Base-by-base conservation (phyloP, 2,329 filamentous ascomycete species). In the Cercospora sp. region DNA sequence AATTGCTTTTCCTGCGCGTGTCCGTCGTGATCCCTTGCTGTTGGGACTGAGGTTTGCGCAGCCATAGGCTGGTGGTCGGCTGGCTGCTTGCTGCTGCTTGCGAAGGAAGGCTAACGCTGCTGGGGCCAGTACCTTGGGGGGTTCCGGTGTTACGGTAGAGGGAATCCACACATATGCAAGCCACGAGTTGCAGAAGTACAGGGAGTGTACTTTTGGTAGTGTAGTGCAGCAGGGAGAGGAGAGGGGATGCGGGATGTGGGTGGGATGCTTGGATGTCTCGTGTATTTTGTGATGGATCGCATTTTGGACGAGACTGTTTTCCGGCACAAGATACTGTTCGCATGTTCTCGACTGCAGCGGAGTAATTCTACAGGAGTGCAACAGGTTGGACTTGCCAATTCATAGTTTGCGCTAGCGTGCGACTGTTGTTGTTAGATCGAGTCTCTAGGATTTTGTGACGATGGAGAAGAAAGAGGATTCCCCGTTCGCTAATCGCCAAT, bases 111-210 rank as follows among this genome's bases (percentile, higher is more conserved):
- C 45, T 51, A 13, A 24, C 9, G 49, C 24, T 8, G 49, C 49
- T 55, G 49, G 49, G 24, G 24, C 21, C 45, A 24, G 45, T 51
- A 21, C 45, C 21, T 13, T 51, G 45, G 45, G 18, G 45, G 45
- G 21, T 28, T 55, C 49, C 49, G 49, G 49, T 28, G 24, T 26
- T 55, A 55, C 49, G 49, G 49, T 55, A 55, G 16, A 55, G 16
- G 24, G 24, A 55, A n/a, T 26, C 26, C 49, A 26, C 49, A 55
- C 49, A 30, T 55, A 55, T 55, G 49, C 49, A 55, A 55, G 49
- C 49, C 49, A 55, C 49, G 49, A 55, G 49, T 55, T 28, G 49
- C 49, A 55, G 49, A 55, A 55, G 49, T 55, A 55, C 49, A 55
- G 49, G 49, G 21, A 28, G 24, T 28, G 49, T 24, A 26, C 21